These are phyloP conservation scores for Hyphodiscus hymeniophilus DNA, from an alignment of 495 filamentous ascomycete species.

Conservation along the genomic window DNA sequence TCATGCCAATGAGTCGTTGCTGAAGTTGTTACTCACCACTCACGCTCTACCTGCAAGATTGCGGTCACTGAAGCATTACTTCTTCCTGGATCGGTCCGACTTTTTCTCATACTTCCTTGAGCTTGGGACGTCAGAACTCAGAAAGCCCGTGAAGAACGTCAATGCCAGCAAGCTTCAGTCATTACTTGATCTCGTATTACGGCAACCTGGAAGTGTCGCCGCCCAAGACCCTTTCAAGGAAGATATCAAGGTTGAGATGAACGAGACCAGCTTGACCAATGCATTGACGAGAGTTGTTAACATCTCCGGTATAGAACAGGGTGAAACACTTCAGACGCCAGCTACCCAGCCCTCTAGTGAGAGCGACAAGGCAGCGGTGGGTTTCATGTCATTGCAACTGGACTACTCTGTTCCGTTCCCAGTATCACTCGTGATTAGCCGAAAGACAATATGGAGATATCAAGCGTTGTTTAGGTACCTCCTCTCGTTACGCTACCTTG, in stretches of 20 bases:
- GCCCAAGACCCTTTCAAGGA: constrained; percentile 95
- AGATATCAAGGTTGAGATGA: constrained; percentile 95
- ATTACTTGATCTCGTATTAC: constrained; percentile 85
- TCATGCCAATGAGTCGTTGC: constrained; percentile 87
- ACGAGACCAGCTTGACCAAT: constrained; percentile 83
- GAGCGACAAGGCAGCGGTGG: constrained; percentile 76
- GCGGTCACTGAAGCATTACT: constrained; percentile 92
- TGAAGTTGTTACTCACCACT: constrained; percentile 84
- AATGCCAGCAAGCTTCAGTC: constrained; percentile 92
- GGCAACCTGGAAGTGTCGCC: constrained; percentile 89
- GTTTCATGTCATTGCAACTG: constrained; percentile 85
- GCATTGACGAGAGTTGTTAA: constrained; percentile 94
- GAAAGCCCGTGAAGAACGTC: constrained; percentile 77
- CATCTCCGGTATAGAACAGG: constrained; percentile 88
- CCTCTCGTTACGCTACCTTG: constrained; percentile 78
- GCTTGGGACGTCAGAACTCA: constrained; percentile 75
- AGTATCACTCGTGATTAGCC: constrained; percentile 90
- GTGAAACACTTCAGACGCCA: constrained; percentile 50
- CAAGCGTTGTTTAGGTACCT: constrained; percentile 94
- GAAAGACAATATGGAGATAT: constrained; percentile 91
- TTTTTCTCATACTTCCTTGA: constrained; percentile 98
- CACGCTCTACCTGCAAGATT: constrained; percentile 82
- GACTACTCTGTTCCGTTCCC: constrained; percentile 95
- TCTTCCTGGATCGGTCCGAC: constrained; percentile 95
- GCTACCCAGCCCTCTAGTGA: constrained; percentile 46